Evolutionary conservation across 192 early-diverging fungal species (phyloP).

Genomic region (Rhizophagus prolifer): DNA sequence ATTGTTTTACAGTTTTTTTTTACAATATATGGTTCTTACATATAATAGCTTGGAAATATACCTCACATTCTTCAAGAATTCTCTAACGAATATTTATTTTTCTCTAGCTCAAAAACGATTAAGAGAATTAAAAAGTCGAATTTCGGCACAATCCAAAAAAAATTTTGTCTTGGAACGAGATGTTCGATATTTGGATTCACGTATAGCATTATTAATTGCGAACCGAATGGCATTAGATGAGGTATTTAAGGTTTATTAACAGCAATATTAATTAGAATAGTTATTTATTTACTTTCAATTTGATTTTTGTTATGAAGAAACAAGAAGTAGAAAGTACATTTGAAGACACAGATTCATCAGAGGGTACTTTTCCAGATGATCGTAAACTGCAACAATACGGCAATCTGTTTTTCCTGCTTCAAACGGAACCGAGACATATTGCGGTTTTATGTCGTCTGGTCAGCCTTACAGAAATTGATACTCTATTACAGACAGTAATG

Average conservation of each 20-base stretch:
- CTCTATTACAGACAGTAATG: constrained; percentile 93
- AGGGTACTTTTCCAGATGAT: constrained; percentile 68
- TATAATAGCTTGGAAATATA: no score
- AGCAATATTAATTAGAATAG: no score
- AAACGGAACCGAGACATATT: constrained; percentile 89
- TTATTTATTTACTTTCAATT: constrained; percentile 1
- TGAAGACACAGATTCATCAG: constrained; percentile 58
- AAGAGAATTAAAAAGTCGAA: constrained; percentile 81
- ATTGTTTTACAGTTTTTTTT: no score
- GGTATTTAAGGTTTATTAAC: constrained; percentile 40
- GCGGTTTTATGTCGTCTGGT: constrained; percentile 82
- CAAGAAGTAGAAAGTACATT: constrained; percentile 71
- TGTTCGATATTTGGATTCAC: constrained; percentile 86
- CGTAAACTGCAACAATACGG: constrained; percentile 85
- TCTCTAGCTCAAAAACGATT: constrained; percentile 74
- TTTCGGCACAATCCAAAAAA: constrained; percentile 92
- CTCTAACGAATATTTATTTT: not conserved
- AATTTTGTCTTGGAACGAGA: constrained; percentile 93
- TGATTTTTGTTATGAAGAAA: constrained; percentile 53
- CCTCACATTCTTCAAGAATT: constrained; percentile 6
- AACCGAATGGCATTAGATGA: constrained; percentile 92
- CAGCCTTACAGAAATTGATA: constrained; percentile 87
- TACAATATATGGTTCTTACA: no score
- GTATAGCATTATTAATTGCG: constrained; percentile 90
- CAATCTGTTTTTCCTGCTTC: constrained; percentile 90